phyloP scores from a whole-genome alignment of 1,139 yeast genomes.

The Saccharomyces uvarum region DNA sequence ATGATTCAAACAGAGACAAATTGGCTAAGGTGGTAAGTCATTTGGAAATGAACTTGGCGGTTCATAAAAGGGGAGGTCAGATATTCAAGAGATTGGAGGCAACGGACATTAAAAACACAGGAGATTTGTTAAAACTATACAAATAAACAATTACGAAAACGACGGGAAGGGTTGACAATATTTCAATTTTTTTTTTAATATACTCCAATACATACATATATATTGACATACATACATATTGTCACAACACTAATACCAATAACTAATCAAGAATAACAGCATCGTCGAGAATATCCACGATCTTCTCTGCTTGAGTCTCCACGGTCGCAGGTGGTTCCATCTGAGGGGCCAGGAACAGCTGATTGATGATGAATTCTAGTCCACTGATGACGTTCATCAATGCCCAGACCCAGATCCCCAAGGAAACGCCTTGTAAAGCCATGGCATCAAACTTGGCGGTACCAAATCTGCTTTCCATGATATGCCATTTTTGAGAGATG shows the following conservation, averaged over 20 bases:
- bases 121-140: neutral
- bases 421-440: slow-evolving; percentile 22
- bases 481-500: slow-evolving; percentile 1
- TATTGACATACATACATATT: neutral
- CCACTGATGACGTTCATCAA: slow-evolving; percentile 23
- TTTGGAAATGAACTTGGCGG: slow-evolving; percentile 4
- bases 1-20: neutral
- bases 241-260: neutral
- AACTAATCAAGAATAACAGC: neutral
- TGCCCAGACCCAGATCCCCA: slow-evolving; percentile 33
- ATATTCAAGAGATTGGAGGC: neutral
- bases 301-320: neutral
- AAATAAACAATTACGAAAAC: neutral
- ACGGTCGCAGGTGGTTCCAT: neutral
- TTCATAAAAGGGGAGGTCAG: neutral
- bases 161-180: neutral
- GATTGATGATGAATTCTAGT: slow-evolving; percentile 21
- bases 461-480: neutral
- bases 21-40: slow-evolving; percentile 8
- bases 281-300: slow-evolving; percentile 1
- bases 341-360: slow-evolving; percentile 7
- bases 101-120: neutral
- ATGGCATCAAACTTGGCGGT: slow-evolving; percentile 2
- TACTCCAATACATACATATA: neutral
- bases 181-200: neutral